Base-by-base conservation (phyloP, 306 rosid genomes). In the Pachyrhizus erosus region DNA sequence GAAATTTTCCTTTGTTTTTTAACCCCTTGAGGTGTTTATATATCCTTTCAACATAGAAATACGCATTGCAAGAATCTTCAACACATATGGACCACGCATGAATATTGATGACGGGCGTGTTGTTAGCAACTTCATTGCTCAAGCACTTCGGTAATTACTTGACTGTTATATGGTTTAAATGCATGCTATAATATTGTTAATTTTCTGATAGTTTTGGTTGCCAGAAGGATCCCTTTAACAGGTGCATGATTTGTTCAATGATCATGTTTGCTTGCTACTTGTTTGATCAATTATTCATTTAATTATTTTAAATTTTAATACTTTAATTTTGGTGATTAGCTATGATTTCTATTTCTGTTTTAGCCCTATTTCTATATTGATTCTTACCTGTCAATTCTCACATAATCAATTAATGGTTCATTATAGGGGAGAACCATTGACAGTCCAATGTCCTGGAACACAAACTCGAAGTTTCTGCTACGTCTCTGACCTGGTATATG, bases 41-140 rank as follows among this genome's bases (percentile, higher is more conserved):
- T 37, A 1, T 76, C 23, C 21, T 74, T 79, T 80, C 67, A 29
- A 29, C n/a, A 68, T 79, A 94, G 98, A 94, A 83, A 92, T 94
- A 49, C 93, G 98, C 57, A 90, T 94, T 81, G 98, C 98, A 20
- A 91, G 98, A 89, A 94, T 94, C 85, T 94, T 94, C 60, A 94
- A 94, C 83, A 94, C 98, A 42, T 94, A 94, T 51, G 98, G 97
- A 70, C 96, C 98, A 27, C 98, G 97, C 70, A 93, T 93, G 97
- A 93, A 91, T 75, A 93, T 93, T 61, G 97, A 93, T 27, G 97
- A 93, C 81, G 98, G 98, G 1, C 98, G 98, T 84, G 98, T 92
- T 0, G 98, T 94, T 66, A 94, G 98, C 89, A 94, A 94, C 82
- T 94, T 94, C 73, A 94, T 94, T 76, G 98, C 98, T 57, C 98